Evolutionary conservation across 169 alveolate genomes (phyloP).

Genomic region (Theileria annulata): DNA sequence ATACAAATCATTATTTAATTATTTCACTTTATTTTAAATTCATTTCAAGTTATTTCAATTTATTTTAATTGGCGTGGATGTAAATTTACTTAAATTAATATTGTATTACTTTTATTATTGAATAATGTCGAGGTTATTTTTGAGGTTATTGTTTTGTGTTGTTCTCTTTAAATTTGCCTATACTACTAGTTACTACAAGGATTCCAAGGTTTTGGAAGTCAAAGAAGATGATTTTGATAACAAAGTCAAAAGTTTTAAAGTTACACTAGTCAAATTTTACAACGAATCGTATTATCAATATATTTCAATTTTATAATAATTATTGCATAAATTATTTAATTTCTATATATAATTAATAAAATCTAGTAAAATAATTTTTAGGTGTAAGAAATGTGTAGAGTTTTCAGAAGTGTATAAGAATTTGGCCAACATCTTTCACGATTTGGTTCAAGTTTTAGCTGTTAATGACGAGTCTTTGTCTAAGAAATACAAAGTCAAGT

Average conservation of each 20-base stretch:
- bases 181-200: not conserved
- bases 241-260: conserved; percentile 11
- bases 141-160: not conserved
- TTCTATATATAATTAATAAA: conserved; percentile 22
- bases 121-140: not conserved
- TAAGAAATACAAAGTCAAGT: conserved; percentile 73
- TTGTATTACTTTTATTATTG: not conserved
- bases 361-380: conserved; percentile 22
- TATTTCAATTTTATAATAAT: not conserved
- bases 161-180: not conserved
- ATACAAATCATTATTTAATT: too few species aligned
- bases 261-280: conserved; percentile 58
- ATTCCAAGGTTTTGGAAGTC: not conserved
- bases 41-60: not conserved
- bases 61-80: not conserved
- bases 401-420: conserved; percentile 67
- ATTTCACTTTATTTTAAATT: not conserved
- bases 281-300: conserved; percentile 38
- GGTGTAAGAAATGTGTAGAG: conserved; percentile 67
- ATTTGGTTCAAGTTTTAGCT: conserved; percentile 75
- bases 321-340: conserved; percentile 17
- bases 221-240: conserved; percentile 5
- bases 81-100: too few species aligned
- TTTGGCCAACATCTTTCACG: conserved; percentile 73
- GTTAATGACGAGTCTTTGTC: conserved; percentile 72